Base-by-base conservation (phyloP, 331 rosid species). In the Acacia concinna region DNA sequence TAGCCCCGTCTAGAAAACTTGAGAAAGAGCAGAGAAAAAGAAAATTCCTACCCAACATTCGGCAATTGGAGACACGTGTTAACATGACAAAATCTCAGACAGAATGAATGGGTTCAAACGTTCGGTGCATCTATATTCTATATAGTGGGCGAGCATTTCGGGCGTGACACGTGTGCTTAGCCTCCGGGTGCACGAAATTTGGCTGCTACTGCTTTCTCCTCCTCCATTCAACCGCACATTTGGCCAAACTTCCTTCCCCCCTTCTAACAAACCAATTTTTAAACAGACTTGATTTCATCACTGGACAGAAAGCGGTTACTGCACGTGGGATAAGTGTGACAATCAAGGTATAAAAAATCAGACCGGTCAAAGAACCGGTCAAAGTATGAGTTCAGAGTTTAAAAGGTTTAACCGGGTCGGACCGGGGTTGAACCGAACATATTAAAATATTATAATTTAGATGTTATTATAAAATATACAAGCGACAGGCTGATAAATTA, bases 191-290 rank as follows among this genome's bases (percentile, higher is more conserved):
- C 32, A 21, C n/a, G 52, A 40, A 68, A 21, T 40, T 51, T 40
- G 73, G 73, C 73, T 68, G 12, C 73, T 21, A 1, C 10, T 23
- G 28, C 4, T n/a, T 4, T 10, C 32, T 17, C 4, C 49, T n/a
- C 31, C 52, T 21, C 34, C 73, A 68, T 68, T 51, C 73, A 68
- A 40, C 73, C 73, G 52, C 51, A 68, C 73, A 68, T 68, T 21
- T 68, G 73, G 31, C 72, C 51, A 0, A 20, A 43, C 31, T 20
- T 20, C 6, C 1, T 17, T 18, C 37, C 1, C 14, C 10, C 3
- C 7, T 1, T 6, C 17, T 1, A 43, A 12, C 49, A 6, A 6
- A n/a, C 23, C 21, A 52, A 52, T 18, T 20, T 20, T 1, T 18
- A 20, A 49, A 17, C 54, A 5, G 8, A 51, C 5, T 18, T 20